Conservation (phyloP, 352 stramenopile species). For the Blastocystis sp. region DNA sequence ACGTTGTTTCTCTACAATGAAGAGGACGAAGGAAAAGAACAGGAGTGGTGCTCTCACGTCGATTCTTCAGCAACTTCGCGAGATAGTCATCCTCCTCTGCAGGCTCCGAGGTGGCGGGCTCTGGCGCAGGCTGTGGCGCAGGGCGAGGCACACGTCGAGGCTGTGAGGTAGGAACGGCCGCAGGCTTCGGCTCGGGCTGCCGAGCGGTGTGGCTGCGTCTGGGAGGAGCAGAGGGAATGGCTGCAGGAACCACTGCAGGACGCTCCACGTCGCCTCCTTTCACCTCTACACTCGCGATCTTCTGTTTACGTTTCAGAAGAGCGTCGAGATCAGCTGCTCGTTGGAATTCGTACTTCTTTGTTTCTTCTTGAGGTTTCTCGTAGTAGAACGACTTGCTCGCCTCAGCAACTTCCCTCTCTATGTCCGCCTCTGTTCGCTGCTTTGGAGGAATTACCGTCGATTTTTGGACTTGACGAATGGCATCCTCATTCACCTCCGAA, state of each 20-base stretch:
- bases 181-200: not conserved
- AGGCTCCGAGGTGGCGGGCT: not conserved
- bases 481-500: not conserved
- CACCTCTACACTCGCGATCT: constrained; percentile 15
- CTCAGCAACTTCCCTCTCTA: not conserved
- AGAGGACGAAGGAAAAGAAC: not conserved
- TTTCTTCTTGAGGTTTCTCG: constrained; percentile 7
- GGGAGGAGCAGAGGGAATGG: not conserved
- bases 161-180: not conserved
- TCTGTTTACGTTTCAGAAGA: constrained; percentile 44
- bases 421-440: constrained; percentile 17
- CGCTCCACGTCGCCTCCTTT: not conserved
- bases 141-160: not conserved
- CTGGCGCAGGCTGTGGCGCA: not conserved
- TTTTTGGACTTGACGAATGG: constrained; percentile 44
- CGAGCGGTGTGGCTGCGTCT: not conserved
- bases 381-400: not conserved
- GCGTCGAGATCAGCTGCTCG: not conserved
- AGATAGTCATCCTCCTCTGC: not conserved
- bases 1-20: too few relatives aligned
- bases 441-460: constrained; percentile 26
- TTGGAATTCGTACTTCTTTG: constrained; percentile 38
- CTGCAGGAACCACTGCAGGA: not conserved
- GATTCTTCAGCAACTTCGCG: not conserved
- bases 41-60: not conserved